Evolutionary conservation across 805 yeast species (phyloP).

Genomic region (Saccharomycopsis sp.): DNA sequence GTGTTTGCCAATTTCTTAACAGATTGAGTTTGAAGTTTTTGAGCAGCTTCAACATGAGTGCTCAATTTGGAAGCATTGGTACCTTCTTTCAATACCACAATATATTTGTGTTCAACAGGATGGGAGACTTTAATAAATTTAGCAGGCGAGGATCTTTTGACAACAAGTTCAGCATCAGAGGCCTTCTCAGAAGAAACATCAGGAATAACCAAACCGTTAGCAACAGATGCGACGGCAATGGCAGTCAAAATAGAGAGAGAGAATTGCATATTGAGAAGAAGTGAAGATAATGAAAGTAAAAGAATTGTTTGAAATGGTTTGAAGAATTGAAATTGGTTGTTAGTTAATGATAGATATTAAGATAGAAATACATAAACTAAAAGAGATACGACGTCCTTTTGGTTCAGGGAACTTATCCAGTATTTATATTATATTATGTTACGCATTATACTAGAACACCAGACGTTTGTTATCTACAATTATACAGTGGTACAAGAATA

Average conservation of each 20-base stretch:
- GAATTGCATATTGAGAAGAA: conserved; percentile 21
- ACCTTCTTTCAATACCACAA: conserved; percentile 72
- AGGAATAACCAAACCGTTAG: conserved; percentile 57
- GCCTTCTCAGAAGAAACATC: background rate
- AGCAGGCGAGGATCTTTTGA: background rate
- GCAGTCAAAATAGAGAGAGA: conserved; percentile 27
- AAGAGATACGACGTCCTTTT: background rate
- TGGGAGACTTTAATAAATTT: background rate
- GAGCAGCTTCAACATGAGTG: conserved; percentile 64
- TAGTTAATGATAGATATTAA: background rate
- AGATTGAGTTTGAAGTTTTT: background rate
- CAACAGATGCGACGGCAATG: conserved; percentile 34
- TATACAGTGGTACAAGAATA: too few relatives aligned
- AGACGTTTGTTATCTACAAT: too few relatives aligned
- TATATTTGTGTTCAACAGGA: conserved; percentile 68
- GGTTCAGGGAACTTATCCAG: background rate
- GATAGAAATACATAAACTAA: background rate
- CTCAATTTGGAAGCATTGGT: conserved; percentile 44
- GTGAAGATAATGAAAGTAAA: background rate
- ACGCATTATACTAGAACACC: too few relatives aligned
- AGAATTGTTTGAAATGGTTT: background rate
- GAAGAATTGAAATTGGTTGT: background rate
- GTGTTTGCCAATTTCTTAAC: background rate
- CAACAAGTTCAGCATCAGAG: background rate
- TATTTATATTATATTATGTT: background rate